Evolutionary conservation across 306 rosid genomes (phyloP), one percentile per base, ranked within the genome.

Genomic region (Oemleria cerasiformis): DNA sequence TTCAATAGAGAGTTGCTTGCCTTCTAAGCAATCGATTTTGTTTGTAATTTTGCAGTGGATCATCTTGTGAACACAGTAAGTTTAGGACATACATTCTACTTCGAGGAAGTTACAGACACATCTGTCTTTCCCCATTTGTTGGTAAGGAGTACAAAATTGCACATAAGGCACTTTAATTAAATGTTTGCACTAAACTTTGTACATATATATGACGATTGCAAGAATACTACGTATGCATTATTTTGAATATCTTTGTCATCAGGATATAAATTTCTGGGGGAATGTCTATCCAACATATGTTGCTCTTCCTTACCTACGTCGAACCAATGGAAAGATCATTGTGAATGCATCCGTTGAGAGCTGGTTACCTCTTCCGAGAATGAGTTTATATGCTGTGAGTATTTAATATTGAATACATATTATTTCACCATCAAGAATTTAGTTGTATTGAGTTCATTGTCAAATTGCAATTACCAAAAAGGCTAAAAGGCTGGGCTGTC

Each of bases 201-300:
- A 30, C 3, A 30, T n/a, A n/a, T n/a, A n/a, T n/a, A n/a, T n/a
- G n/a, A n/a, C n/a, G n/a, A n/a, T n/a, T n/a, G n/a, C n/a, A n/a
- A n/a, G n/a, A n/a, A n/a, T n/a, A n/a, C n/a, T n/a, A n/a, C n/a
- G 3, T 2, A 30, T 30, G 36, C 36, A 16, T 30, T 7, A 38
- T 70, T 47, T 47, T 45, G 36, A 42, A 13, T 13, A 21, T 64
- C 56, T 20, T 75, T 16, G 44, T 44, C 58, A 14, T 73, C 82
- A 92, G 96, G 97, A 88, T 75, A 90, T 90, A 60, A 90, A 90
- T 60, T 86, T 92, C 68, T 88, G 96, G 96, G 98, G 96, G 36
- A 90, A 92, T 84, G 82, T 92, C 23, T 92, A 92, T 79, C 92
- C 98, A 65, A 86, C 96, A 8, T 79, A 74, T 67, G 91, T 82